Evolutionary conservation across 106 monocot genomes (phyloP).

Genomic region (Agapanthus africanus): DNA sequence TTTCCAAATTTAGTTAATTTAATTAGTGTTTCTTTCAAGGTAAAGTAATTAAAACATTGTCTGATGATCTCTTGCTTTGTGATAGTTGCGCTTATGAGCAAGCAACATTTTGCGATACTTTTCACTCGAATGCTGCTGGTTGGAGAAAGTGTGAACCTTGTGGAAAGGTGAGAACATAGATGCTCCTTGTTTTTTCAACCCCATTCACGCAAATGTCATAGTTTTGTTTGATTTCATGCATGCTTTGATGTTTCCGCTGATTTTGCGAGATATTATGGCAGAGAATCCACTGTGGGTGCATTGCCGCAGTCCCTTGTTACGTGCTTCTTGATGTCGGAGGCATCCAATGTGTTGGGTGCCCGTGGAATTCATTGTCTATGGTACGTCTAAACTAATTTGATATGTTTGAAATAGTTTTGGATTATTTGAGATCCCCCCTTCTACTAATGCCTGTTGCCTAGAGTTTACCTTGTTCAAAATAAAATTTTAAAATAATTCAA

Average conservation of each 20-base stretch:
- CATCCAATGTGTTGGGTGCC: constrained; percentile 45
- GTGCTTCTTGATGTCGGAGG: constrained; percentile 51
- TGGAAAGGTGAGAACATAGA: too few relatives aligned
- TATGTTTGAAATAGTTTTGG: background rate
- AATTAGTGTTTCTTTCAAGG: background rate
- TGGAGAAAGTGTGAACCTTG: constrained; percentile 71
- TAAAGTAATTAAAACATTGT: too few relatives aligned
- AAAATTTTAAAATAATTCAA: too few relatives aligned
- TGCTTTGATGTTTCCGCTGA: background rate
- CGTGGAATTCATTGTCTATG: constrained; percentile 27
- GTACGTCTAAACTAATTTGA: constrained; percentile 13
- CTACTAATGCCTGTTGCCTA: background rate
- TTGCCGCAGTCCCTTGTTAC: constrained; percentile 35
- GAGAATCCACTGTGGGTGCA: constrained; percentile 61
- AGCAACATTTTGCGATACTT: constrained; percentile 53
- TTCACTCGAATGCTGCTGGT: constrained; percentile 40
- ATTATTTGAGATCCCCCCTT: background rate
- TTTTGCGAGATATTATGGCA: constrained; percentile 13
- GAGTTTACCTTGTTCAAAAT: background rate
- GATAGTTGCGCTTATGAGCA: constrained; percentile 43
- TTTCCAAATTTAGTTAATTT: background rate
- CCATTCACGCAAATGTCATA: background rate
- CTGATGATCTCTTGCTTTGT: too few relatives aligned
- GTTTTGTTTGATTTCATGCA: background rate
- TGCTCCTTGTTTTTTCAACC: too few relatives aligned